A percentile compares a stretch with the other conserved stretches of the same genome.
These are phyloP conservation scores for Metschnikowia lochheadii DNA, from an alignment of 805 yeast genomes.

Conservation along the genomic window DNA sequence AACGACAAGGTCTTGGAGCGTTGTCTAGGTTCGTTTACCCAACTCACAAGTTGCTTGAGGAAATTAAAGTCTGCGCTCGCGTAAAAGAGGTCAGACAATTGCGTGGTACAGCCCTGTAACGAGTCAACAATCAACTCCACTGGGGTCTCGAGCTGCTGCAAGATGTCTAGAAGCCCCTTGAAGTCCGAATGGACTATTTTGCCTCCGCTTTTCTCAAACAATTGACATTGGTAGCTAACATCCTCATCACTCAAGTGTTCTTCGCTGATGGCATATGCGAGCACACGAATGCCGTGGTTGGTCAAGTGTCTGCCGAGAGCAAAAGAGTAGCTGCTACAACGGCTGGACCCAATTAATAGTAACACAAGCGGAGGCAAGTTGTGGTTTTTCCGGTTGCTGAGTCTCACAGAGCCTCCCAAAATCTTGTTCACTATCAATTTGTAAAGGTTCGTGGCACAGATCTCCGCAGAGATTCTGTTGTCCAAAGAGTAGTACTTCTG, in stretches of 20 bases:
- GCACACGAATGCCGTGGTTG: slow-evolving; percentile 67
- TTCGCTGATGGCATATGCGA: slow-evolving; percentile 43
- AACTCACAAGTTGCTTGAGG: slow-evolving; percentile 48
- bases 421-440: slow-evolving; percentile 50
- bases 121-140: slow-evolving; percentile 80
- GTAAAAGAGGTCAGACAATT: slow-evolving; percentile 52
- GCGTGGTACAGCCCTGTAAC: slow-evolving; percentile 77
- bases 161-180: slow-evolving; percentile 31
- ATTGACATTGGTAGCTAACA: slow-evolving; percentile 47
- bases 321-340: slow-evolving; percentile 70
- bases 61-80: slow-evolving; percentile 34
- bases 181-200: slow-evolving; percentile 42
- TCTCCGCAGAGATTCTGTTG: slow-evolving; percentile 51
- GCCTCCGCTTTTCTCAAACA: slow-evolving; percentile 67
- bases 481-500: slow-evolving; percentile 49
- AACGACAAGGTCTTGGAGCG: slow-evolving; percentile 54
- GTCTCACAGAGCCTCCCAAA: slow-evolving; percentile 65
- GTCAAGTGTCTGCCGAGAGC: slow-evolving; percentile 76
- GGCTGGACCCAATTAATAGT: slow-evolving; percentile 66
- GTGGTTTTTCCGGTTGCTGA: slow-evolving; percentile 57
- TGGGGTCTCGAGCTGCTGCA: slow-evolving; percentile 59
- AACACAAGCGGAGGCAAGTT: slow-evolving; percentile 78
- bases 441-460: slow-evolving; percentile 64
- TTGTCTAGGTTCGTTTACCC: slow-evolving; percentile 56
- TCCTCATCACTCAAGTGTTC: slow-evolving; percentile 38